A percentile compares a stretch with the other conserved stretches of the same genome.
phyloP scores from a whole-genome alignment of 2,329 filamentous ascomycete species.

The Ceratocystis alfenasii region DNA sequence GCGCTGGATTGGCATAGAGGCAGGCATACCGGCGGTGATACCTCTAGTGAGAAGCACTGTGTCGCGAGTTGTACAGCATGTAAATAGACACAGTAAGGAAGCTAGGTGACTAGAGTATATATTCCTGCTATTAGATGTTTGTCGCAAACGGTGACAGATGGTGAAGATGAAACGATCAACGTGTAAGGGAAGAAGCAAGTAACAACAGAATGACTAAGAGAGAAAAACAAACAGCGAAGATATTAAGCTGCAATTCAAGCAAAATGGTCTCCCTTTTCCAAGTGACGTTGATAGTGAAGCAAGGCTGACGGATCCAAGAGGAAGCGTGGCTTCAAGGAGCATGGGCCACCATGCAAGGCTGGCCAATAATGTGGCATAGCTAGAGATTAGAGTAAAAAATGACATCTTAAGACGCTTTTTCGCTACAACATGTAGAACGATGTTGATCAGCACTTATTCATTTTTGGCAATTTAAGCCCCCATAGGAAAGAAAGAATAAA shows the following conservation, averaged over 20 bases:
- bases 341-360: conserved; percentile 8
- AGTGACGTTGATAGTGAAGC: conserved; percentile 7
- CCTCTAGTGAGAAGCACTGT: neutral
- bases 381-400: neutral
- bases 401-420: neutral
- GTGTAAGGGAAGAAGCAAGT: neutral
- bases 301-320: conserved; percentile 12
- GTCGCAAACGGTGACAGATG: neutral
- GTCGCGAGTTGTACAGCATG: neutral
- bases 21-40: neutral
- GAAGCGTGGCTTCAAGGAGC: conserved; percentile 16
- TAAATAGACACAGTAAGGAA: neutral
- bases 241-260: neutral
- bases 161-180: neutral
- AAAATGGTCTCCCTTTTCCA: neutral
- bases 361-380: conserved; percentile 4
- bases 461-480: neutral
- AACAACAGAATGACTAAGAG: neutral
- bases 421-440: neutral
- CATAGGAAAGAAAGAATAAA: too few species aligned
- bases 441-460: neutral
- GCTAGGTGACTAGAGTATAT: neutral
- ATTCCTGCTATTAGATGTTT: neutral
- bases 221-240: neutral
- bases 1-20: neutral